Conservation (phyloP, 306 rosid genomes). For the Fragaria iinumae region DNA sequence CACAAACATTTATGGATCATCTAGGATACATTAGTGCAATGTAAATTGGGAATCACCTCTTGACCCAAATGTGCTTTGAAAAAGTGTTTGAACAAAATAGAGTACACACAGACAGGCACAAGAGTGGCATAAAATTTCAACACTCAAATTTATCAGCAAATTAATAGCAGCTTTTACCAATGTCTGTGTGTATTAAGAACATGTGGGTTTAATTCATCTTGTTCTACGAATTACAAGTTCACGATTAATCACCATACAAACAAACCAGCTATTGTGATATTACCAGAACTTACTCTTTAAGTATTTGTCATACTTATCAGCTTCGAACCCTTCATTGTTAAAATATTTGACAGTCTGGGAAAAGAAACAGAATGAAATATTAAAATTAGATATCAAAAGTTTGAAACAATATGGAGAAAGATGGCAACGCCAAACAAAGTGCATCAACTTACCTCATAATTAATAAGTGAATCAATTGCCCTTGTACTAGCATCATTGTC, state of each 20-base stretch:
- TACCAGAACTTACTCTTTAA: conserved; percentile 70
- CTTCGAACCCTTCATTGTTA: conserved; percentile 86
- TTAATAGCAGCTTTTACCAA: background rate
- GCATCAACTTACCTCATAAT: conserved; percentile 71
- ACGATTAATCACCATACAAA: background rate
- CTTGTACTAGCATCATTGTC: conserved; percentile 90
- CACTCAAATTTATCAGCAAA: background rate
- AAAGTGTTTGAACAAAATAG: background rate
- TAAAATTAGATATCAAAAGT: background rate
- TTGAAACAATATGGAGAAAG: background rate
- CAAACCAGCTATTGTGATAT: conserved; percentile 9
- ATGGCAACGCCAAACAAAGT: conserved; percentile 10
- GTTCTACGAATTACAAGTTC: conserved; percentile 6
- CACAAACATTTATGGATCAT: background rate
- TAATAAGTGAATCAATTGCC: conserved; percentile 88
- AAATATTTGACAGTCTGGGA: conserved; percentile 92
- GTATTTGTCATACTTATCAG: conserved; percentile 65
- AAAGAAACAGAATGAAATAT: conserved; percentile 11
- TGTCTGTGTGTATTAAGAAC: background rate
- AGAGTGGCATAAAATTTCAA: background rate
- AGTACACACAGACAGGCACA: background rate
- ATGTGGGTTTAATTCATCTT: background rate
- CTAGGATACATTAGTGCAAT: background rate
- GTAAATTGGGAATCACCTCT: background rate
- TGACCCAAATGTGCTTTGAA: background rate